Percentiles rank a stretch among this genome's conserved stretches.
These are phyloP conservation scores for Teratosphaeria gauchensis DNA, from an alignment of 2,329 filamentous ascomycete species.

Conservation along the genomic window DNA sequence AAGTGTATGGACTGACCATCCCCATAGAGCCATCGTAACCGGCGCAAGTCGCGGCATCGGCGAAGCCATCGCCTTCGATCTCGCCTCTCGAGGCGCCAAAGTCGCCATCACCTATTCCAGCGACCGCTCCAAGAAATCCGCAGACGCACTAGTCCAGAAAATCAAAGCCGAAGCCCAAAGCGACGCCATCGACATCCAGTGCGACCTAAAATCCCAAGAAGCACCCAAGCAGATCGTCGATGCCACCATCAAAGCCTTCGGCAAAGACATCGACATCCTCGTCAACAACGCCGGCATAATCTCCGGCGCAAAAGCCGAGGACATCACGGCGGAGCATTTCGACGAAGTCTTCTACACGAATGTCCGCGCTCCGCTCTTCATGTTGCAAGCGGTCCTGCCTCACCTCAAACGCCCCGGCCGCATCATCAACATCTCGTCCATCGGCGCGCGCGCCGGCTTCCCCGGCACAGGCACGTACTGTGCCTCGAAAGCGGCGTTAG, in stretches of 20 bases:
- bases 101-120: background rate
- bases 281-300: constrained; percentile 1
- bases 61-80: background rate
- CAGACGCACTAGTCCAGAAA: background rate
- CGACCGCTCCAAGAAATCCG: background rate
- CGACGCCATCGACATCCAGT: background rate
- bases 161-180: background rate
- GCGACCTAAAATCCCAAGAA: background rate
- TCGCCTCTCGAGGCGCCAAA: background rate
- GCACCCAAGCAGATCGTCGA: background rate
- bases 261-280: background rate
- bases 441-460: constrained; percentile 36
- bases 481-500: constrained; percentile 50
- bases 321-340: background rate
- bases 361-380: background rate
- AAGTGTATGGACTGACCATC: background rate
- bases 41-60: background rate
- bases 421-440: constrained; percentile 51
- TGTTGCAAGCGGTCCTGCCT: background rate
- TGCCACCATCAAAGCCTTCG: background rate
- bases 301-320: background rate
- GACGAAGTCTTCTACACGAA: background rate
- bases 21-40: background rate
- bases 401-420: constrained; percentile 26
- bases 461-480: constrained; percentile 41